These are phyloP conservation scores for Isoetes engelmannii DNA, from an alignment of 83 land plant genomes.

Conservation along the genomic window DNA sequence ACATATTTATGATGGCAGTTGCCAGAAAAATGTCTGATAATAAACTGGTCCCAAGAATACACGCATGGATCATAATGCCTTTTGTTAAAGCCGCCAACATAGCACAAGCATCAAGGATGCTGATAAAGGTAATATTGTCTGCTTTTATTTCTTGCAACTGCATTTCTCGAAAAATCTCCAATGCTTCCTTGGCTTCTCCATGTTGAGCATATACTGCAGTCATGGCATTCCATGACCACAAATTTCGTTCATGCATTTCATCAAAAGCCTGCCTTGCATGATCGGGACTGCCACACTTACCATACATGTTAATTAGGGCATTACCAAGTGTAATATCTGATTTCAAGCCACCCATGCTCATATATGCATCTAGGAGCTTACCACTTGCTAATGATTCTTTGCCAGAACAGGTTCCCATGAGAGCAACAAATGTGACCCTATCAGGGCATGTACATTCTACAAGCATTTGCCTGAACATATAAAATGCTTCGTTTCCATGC, in stretches of 20 bases:
- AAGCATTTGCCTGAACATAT: background rate
- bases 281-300: background rate
- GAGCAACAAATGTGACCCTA: background rate
- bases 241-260: background rate
- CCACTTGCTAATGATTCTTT: background rate
- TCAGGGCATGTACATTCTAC: background rate
- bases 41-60: background rate
- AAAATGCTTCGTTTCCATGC: background rate
- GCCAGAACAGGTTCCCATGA: background rate
- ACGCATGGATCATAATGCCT: background rate
- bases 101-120: slow-evolving; percentile 3
- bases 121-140: background rate
- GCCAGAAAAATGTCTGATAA: background rate
- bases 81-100: background rate
- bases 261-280: background rate
- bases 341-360: background rate
- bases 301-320: background rate
- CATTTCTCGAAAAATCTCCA: background rate
- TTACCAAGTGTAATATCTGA: background rate
- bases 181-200: background rate
- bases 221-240: background rate
- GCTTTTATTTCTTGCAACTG: background rate
- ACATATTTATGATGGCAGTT: background rate
- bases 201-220: background rate
- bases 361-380: background rate